Evolutionary conservation across 768 basidiomycete genomes (phyloP).

Genomic region (Lentinula guzmanii): DNA sequence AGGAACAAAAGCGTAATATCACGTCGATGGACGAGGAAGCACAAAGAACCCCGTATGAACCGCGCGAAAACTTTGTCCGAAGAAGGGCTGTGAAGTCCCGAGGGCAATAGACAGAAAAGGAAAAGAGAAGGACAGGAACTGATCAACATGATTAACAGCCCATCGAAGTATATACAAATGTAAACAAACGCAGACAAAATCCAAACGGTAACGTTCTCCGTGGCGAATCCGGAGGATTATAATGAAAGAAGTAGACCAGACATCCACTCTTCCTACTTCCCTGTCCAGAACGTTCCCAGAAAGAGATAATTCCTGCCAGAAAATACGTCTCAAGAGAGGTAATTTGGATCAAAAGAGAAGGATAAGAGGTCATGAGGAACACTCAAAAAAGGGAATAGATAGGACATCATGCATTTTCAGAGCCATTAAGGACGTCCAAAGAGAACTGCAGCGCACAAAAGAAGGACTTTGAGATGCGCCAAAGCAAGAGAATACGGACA

Average conservation of each 20-base stretch:
- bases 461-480: background rate
- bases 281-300: background rate
- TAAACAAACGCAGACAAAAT: background rate
- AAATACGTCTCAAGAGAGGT: background rate
- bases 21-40: background rate
- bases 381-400: background rate
- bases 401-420: background rate
- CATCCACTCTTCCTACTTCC: background rate
- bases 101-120: background rate
- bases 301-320: background rate
- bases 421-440: background rate
- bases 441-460: background rate
- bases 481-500: background rate
- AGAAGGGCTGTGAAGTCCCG: slow-evolving; percentile 1
- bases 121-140: background rate
- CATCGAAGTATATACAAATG: background rate
- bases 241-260: background rate
- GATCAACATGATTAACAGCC: slow-evolving; percentile 3
- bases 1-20: background rate
- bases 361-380: background rate
- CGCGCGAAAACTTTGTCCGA: slow-evolving; percentile 15
- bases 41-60: slow-evolving; percentile 18
- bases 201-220: background rate
- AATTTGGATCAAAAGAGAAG: background rate
- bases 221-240: background rate